phyloP scores from a whole-genome alignment of 108 stramenopile species.

The Aurantiochytrium sp. region DNA sequence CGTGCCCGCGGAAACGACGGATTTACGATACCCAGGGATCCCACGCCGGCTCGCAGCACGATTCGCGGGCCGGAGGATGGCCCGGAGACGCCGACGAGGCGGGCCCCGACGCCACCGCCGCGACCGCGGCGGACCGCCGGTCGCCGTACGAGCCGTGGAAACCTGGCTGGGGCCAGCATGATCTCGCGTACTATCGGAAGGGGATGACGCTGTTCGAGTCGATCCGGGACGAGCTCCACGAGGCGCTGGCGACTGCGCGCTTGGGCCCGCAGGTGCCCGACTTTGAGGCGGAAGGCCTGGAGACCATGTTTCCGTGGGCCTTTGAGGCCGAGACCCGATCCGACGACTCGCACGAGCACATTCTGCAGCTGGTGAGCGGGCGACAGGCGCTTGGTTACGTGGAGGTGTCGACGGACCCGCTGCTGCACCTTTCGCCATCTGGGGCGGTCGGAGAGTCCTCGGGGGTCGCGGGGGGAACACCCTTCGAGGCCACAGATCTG shows the following conservation, averaged over 20 bases:
- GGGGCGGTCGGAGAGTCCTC: not conserved
- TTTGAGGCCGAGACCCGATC: not conserved
- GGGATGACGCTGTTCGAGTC: not conserved
- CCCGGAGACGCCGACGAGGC: not conserved
- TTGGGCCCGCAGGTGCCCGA: not conserved
- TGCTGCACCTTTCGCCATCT: not conserved
- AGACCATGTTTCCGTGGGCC: slow-evolving; percentile 12
- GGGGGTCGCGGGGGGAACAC: not conserved
- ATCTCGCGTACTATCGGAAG: not conserved
- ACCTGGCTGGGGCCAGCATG: not conserved
- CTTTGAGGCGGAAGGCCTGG: slow-evolving; percentile 9
- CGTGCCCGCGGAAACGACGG: not conserved
- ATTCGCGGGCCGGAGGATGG: not conserved
- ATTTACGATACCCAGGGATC: not conserved
- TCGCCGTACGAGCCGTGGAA: not conserved
- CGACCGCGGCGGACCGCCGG: too few relatives aligned
- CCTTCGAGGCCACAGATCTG: not conserved
- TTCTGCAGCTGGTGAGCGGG: not conserved
- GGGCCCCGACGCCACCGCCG: too few relatives aligned
- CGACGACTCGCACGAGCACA: not conserved
- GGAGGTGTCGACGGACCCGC: not conserved
- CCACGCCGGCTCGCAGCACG: not conserved
- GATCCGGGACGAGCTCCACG: not conserved
- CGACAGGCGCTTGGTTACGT: slow-evolving; percentile 20
- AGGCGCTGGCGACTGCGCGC: not conserved